phyloP scores from a whole-genome alignment of 1,139 yeast species.

The Suhomyces ambrosiae region DNA sequence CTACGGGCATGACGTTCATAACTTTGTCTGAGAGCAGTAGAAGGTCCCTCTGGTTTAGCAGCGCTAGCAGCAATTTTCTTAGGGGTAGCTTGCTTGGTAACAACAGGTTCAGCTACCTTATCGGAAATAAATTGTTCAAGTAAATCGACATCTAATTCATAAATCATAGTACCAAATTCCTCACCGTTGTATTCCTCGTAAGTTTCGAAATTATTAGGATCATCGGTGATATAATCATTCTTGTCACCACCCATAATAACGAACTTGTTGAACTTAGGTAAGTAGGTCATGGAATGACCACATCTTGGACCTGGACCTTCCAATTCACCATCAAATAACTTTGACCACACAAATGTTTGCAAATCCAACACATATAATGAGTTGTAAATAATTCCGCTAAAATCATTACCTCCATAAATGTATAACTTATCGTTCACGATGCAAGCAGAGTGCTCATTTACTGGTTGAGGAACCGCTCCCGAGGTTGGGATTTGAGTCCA shows the following conservation, averaged over 20 bases:
- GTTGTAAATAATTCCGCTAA: constrained; percentile 69
- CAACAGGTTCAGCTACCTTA: constrained; percentile 13
- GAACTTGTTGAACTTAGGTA: constrained; percentile 64
- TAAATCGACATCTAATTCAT: constrained; percentile 55
- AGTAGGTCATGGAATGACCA: constrained; percentile 89
- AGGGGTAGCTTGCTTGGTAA: background rate
- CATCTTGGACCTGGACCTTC: constrained; percentile 80
- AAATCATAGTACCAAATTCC: constrained; percentile 58
- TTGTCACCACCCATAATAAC: constrained; percentile 92
- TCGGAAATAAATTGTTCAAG: constrained; percentile 35
- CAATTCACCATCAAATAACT: constrained; percentile 49
- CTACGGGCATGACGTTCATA: constrained; percentile 43
- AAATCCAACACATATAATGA: constrained; percentile 78
- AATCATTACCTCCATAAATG: constrained; percentile 87
- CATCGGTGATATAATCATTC: constrained; percentile 52
- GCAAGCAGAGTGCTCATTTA: constrained; percentile 90
- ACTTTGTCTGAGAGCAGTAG: constrained; percentile 19
- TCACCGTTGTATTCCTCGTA: constrained; percentile 57
- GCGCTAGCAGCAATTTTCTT: constrained; percentile 13
- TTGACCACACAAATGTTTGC: constrained; percentile 71
- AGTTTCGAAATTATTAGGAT: constrained; percentile 42
- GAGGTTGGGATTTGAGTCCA: constrained; percentile 61
- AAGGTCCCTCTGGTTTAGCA: constrained; percentile 17
- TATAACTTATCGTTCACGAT: constrained; percentile 79
- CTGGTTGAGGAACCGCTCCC: constrained; percentile 77